Evolutionary conservation across 768 basidiomycete species (phyloP), one percentile per base, ranked within the genome.

Genomic region (Lyophyllum atratum): DNA sequence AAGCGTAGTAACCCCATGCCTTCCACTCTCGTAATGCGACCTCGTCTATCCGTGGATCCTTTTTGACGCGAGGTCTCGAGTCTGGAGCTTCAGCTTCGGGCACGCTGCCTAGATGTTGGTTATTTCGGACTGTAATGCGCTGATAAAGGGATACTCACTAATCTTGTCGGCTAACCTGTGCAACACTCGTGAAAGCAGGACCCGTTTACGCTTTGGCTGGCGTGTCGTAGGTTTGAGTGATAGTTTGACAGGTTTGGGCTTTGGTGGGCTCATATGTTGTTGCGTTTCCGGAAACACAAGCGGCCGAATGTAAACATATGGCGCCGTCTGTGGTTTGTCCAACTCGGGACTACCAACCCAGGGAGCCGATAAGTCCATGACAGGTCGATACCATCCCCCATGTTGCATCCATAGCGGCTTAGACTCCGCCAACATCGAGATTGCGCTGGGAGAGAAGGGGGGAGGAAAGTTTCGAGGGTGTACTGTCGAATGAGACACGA

Each of bases 1-100:
- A 75, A 6, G 84, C 80, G 72, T 79, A 84, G 52, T 81, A 79
- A 1, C 80, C 84, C 64, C 80, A 85, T 37, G 77, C 76, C 60
- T 81, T 80, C 82, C 82, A 86, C 37, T 82, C 83, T 19, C 49
- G 25, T 24, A 54, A 19, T 31, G 51, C 47, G 56, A 53, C 31
- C 37, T 52, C 48, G 1, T 39, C 48, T 11, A 22, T 9, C 19
- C 22, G 2, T 21, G 15, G 24, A 5, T 44, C 45, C 12, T 9
- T 15, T 19, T 52, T 28, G 19, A 9, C 4, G 4, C 11, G 21
- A 17, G 31, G 29, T 37, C 24, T 9, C 19, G 10, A 40, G n/a
- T n/a, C 19, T 19, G 19, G 21, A 14, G 12, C 5, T 21, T 49
- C 31, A 33, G 9, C 22, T 22, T 44, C 43, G 10, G 43, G 43